Conservation (phyloP, 1,139 yeast genomes). For the Taphrina communis region DNA sequence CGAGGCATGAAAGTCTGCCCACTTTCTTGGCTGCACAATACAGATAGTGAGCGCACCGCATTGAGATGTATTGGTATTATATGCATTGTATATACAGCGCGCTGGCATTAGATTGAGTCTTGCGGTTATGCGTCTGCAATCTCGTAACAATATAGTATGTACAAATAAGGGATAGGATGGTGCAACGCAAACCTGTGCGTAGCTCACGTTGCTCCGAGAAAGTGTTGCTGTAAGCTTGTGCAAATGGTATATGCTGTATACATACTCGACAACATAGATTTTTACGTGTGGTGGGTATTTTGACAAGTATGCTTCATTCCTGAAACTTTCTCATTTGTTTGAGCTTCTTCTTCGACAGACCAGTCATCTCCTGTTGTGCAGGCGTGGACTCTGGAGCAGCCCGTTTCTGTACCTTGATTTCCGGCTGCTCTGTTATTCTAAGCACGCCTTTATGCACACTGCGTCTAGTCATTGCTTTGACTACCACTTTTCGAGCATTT, state of each 20-base stretch:
- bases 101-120: background rate
- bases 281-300: too few species aligned
- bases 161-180: background rate
- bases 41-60: background rate
- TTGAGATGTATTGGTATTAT: background rate
- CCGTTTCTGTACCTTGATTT: slow-evolving; percentile 13
- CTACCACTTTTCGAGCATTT: slow-evolving; percentile 66
- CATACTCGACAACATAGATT: too few species aligned
- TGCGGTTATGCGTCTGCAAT: background rate
- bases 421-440: slow-evolving; percentile 41
- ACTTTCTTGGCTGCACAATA: background rate
- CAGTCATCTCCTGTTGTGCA: background rate
- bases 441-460: slow-evolving; percentile 59
- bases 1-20: background rate
- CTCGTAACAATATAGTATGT: background rate
- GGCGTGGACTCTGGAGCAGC: background rate
- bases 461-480: slow-evolving; percentile 73
- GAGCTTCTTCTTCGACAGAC: slow-evolving; percentile 3
- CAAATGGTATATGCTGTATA: too few species aligned
- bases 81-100: background rate
- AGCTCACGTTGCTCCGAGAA: too few species aligned
- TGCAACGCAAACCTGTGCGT: too few species aligned
- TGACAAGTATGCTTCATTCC: background rate
- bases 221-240: too few species aligned
- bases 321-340: slow-evolving; percentile 10